A percentile compares a stretch with the other conserved stretches of the same genome.
Conservation (phyloP, 306 rosid species). For the Trifolium subterraneum region DNA sequence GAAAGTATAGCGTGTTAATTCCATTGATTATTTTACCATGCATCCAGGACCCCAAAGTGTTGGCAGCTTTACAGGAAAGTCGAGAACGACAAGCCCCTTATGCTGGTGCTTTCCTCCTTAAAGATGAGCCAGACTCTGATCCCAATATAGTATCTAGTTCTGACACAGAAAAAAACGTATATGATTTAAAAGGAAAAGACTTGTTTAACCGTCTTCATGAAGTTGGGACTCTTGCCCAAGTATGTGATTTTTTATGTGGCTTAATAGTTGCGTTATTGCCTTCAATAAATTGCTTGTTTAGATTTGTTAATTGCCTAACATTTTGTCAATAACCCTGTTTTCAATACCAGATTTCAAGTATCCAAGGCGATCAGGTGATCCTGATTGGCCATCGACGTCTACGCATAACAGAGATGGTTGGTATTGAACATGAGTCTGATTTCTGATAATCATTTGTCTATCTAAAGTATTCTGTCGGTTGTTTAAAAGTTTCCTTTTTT, state of each 20-base stretch:
- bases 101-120: conserved; percentile 96
- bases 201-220: conserved; percentile 89
- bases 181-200: conserved; percentile 85
- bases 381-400: conserved; percentile 97
- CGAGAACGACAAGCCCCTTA: conserved; percentile 94
- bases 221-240: conserved; percentile 99
- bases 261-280: conserved; percentile 33
- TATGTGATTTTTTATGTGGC: conserved; percentile 39
- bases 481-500: conserved; percentile 36
- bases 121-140: conserved; percentile 90
- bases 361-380: conserved; percentile 89
- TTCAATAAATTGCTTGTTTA: conserved; percentile 21
- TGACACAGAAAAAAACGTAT: conserved; percentile 72
- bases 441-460: conserved; percentile 26
- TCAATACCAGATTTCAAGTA: conserved; percentile 84
- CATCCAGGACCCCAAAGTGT: conserved; percentile 83
- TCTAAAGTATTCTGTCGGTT: conserved; percentile 28
- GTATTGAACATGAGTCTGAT: conserved; percentile 40
- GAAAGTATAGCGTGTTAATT: conserved; percentile 7
- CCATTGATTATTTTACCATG: conserved; percentile 38
- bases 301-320: conserved; percentile 4
- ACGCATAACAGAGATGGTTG: conserved; percentile 92
- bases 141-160: conserved; percentile 70
- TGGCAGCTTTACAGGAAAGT: conserved; percentile 95
- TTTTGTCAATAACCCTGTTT: conserved; percentile 2